Evolutionary conservation across 108 stramenopile genomes (phyloP).

Genomic region (Nannochloropsis oceanica): DNA sequence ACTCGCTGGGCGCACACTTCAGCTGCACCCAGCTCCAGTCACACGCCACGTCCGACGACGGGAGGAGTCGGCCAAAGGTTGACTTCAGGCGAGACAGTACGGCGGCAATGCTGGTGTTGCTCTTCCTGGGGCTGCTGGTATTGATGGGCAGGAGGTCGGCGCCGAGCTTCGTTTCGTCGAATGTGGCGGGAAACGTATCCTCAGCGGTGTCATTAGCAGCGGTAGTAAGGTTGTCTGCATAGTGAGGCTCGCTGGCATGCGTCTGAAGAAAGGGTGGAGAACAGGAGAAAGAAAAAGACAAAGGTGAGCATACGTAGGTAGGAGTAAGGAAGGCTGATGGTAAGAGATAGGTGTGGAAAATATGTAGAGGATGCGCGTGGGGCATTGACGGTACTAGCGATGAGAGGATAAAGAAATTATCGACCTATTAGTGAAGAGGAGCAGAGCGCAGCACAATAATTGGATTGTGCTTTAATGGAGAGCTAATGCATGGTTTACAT

Average conservation of each 20-base stretch:
- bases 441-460: no score
- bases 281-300: no score
- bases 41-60: not conserved
- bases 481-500: no score
- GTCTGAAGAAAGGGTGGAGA: not conserved
- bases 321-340: no score
- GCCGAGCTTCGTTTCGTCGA: not conserved
- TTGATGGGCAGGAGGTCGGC: not conserved
- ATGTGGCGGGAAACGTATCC: not conserved
- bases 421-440: no score
- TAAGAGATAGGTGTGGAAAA: no score
- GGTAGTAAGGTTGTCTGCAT: not conserved
- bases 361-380: no score
- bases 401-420: no score
- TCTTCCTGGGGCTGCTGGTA: not conserved
- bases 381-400: no score
- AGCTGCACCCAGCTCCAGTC: not conserved
- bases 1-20: not conserved
- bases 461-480: no score
- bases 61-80: not conserved
- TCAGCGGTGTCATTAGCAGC: not conserved
- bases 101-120: not conserved
- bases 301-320: no score
- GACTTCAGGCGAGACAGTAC: not conserved
- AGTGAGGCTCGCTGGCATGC: not conserved